A percentile compares a stretch with the other conserved stretches of the same genome.
Conservation (phyloP, 305 asterid species). For the Rubia occidens region DNA sequence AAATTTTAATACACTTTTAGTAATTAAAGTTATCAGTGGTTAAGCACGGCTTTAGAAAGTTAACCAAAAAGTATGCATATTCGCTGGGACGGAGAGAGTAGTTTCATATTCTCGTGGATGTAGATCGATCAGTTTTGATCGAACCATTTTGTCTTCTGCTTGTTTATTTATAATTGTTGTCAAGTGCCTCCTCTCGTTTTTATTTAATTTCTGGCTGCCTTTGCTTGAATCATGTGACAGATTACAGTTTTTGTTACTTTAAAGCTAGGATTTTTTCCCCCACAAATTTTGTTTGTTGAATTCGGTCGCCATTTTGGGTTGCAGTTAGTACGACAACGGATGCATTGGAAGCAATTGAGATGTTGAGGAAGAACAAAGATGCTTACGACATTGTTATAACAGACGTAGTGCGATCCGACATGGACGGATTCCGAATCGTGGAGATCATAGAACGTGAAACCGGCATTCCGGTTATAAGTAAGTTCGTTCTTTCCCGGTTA, state of each 20-base stretch:
- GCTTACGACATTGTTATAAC: constrained; percentile 22
- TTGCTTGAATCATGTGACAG: too few relatives aligned
- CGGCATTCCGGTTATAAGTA: constrained; percentile 33
- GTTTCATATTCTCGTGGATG: too few relatives aligned
- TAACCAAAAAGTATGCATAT: too few relatives aligned
- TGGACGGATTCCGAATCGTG: constrained; percentile 28
- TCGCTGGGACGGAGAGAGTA: too few relatives aligned
- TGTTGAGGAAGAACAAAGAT: constrained; percentile 20
- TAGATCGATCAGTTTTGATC: too few relatives aligned
- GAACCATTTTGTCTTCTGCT: too few relatives aligned
- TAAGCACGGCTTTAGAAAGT: too few relatives aligned
- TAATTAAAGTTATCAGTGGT: too few relatives aligned
- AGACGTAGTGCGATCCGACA: constrained; percentile 20
- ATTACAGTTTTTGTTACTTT: too few relatives aligned
- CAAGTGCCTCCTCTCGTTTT: neutral
- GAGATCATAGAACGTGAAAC: constrained; percentile 21
- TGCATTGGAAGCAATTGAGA: constrained; percentile 23
- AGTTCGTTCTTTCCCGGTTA: neutral
- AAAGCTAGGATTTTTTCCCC: neutral
- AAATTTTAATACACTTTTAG: too few relatives aligned
- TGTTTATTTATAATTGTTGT: too few relatives aligned
- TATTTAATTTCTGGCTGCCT: too few relatives aligned
- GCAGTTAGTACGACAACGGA: constrained; percentile 21
- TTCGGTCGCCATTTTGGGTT: neutral
- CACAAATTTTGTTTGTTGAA: neutral